Percentiles rank a stretch among this genome's conserved stretches.
These are phyloP conservation scores for Hypoxylon sp. DNA, from an alignment of 2,329 filamentous ascomycete species.

Conservation along the genomic window DNA sequence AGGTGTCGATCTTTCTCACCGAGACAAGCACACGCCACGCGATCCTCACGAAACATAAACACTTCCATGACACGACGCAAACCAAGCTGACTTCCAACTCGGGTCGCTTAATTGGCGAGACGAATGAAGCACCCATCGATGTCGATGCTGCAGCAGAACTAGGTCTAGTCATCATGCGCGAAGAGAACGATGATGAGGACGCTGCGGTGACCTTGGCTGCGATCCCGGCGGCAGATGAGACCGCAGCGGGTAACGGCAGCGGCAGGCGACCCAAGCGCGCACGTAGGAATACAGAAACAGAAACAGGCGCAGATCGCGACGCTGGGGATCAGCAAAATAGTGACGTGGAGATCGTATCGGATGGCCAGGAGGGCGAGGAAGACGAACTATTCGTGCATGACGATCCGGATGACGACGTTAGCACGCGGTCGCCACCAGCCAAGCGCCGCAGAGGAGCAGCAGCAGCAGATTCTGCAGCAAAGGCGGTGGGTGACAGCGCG, in stretches of 20 bases:
- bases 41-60: conserved; percentile 87
- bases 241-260: conserved; percentile 49
- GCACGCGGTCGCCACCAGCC: conserved; percentile 60
- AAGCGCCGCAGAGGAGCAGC: conserved; percentile 62
- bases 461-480: neutral
- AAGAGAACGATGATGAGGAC: conserved; percentile 73
- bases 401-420: conserved; percentile 57
- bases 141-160: conserved; percentile 60
- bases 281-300: conserved; percentile 52
- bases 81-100: conserved; percentile 73
- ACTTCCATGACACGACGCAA: conserved; percentile 73
- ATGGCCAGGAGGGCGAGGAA: conserved; percentile 56
- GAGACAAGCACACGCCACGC: conserved; percentile 89
- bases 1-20: conserved; percentile 93
- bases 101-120: conserved; percentile 71
- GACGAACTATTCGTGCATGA: conserved; percentile 54
- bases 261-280: conserved; percentile 52
- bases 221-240: conserved; percentile 64
- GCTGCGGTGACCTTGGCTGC: conserved; percentile 68
- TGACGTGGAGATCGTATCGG: conserved; percentile 57
- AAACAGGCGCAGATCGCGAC: conserved; percentile 44
- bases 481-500: conserved; percentile 49
- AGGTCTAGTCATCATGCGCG: conserved; percentile 61
- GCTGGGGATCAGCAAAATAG: conserved; percentile 51
- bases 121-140: conserved; percentile 68